Evolutionary conservation across 306 rosid species (phyloP).

Genomic region (Psophocarpus tetragonolobus): DNA sequence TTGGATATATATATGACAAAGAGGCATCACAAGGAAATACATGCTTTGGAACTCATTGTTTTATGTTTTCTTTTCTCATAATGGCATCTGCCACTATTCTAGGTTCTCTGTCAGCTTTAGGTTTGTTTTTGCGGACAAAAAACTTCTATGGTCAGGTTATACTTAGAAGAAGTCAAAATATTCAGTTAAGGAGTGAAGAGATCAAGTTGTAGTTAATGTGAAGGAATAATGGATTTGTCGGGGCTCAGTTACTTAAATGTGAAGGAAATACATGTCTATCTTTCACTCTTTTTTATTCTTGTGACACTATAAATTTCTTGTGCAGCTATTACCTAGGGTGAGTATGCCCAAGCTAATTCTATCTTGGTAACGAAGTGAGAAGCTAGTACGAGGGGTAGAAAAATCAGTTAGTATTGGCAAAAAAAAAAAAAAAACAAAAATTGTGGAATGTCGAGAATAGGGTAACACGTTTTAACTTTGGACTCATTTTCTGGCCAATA

Average conservation of each 20-base stretch:
- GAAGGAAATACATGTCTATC: neutral
- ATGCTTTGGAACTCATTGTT: slow-evolving; percentile 59
- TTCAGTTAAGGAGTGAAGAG: slow-evolving; percentile 21
- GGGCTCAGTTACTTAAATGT: neutral
- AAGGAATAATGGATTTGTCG: slow-evolving; percentile 14
- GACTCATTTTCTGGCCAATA: neutral
- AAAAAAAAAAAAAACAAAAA: neutral
- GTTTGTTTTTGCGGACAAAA: slow-evolving; percentile 58
- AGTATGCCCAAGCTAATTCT: neutral
- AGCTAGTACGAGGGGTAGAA: neutral
- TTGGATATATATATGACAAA: slow-evolving; percentile 67
- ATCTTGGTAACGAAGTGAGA: neutral
- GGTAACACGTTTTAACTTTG: neutral
- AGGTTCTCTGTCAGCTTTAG: slow-evolving; percentile 56
- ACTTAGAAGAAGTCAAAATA: slow-evolving; percentile 33
- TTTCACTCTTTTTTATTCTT: neutral
- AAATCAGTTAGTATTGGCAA: neutral
- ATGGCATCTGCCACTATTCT: slow-evolving; percentile 56
- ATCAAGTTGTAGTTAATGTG: neutral
- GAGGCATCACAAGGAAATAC: slow-evolving; percentile 50
- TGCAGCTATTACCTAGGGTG: neutral
- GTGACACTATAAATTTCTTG: neutral
- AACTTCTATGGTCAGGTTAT: slow-evolving; percentile 49
- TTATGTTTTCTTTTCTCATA: slow-evolving; percentile 52
- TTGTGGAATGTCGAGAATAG: neutral